Percentiles rank a stretch among this genome's conserved stretches.
phyloP scores from a whole-genome alignment of 2,329 filamentous ascomycete genomes.

The Hymenotorrendiella dingleyae region DNA sequence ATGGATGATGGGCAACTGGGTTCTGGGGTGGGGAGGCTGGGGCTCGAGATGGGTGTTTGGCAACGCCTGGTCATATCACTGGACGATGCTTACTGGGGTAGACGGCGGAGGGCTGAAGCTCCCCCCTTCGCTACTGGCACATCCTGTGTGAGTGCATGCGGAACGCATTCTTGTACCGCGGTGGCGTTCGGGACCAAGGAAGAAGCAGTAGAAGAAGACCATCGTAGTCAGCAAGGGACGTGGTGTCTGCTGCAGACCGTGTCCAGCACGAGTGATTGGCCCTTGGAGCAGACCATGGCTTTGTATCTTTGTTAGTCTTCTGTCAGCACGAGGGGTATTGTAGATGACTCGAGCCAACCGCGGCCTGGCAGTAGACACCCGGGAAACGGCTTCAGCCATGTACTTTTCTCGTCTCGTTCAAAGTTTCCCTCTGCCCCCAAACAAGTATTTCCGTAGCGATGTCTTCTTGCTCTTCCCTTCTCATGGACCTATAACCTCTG shows the following conservation, averaged over 20 bases:
- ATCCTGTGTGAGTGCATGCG: not conserved
- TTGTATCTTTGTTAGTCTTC: not conserved
- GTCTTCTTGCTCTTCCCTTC: not conserved
- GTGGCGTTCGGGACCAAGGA: slow-evolving; percentile 2
- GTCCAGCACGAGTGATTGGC: not conserved
- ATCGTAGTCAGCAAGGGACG: too few relatives aligned
- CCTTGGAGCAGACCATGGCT: not conserved
- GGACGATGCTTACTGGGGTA: too few relatives aligned
- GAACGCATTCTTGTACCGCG: not conserved
- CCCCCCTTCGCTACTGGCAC: not conserved
- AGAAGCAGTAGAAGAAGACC: not conserved
- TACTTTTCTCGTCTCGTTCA: too few relatives aligned
- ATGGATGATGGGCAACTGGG: slow-evolving; percentile 17
- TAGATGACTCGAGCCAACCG: not conserved
- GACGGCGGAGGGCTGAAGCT: not conserved
- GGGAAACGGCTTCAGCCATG: too few relatives aligned
- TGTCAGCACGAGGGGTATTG: not conserved
- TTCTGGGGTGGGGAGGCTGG: slow-evolving; percentile 17
- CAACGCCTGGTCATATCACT: not conserved
- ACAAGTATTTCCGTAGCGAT: not conserved
- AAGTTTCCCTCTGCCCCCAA: too few relatives aligned
- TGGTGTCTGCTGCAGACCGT: too few relatives aligned
- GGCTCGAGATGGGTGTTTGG: slow-evolving; percentile 4
- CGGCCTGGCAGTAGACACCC: not conserved
- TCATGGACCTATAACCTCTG: not conserved